Percentiles rank a stretch among this genome's conserved stretches.
Evolutionary conservation across 352 stramenopile genomes (phyloP).

Genomic region (Hyaloperonospora arabidopsidis): DNA sequence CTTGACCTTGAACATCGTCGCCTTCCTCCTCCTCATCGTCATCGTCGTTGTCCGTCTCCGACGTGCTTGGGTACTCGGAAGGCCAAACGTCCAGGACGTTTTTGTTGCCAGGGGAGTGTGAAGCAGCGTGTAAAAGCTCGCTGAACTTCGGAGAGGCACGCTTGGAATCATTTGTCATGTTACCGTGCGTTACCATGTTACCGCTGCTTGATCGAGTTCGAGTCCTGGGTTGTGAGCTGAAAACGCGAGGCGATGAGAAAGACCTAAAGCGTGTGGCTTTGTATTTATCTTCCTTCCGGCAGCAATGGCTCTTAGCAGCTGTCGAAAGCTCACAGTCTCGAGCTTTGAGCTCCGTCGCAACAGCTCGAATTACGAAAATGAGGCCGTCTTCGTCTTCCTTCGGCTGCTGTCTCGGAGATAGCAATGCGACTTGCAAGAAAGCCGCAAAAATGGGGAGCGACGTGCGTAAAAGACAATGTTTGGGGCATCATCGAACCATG

Average conservation of each 20-base stretch:
- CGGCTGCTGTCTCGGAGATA: background rate
- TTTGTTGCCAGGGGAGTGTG: constrained; percentile 10
- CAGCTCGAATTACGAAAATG: constrained; percentile 16
- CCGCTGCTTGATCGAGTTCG: constrained; percentile 1
- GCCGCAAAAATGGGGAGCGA: constrained; percentile 26
- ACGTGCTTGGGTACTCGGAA: constrained; percentile 13
- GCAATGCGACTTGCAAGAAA: constrained; percentile 30
- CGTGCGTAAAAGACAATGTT: constrained; percentile 27
- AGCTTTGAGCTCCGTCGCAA: constrained; percentile 9
- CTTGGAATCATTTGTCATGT: constrained; percentile 5
- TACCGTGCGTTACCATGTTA: background rate
- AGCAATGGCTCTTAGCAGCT: background rate
- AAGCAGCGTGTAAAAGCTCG: constrained; percentile 21
- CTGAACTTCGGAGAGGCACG: constrained; percentile 17
- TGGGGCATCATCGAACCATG: constrained; percentile 9
- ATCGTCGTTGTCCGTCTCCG: constrained; percentile 25
- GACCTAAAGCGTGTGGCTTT: background rate
- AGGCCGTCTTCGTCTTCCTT: background rate
- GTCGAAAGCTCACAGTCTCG: constrained; percentile 3
- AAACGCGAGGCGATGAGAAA: background rate
- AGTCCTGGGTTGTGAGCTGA: background rate
- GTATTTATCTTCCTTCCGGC: constrained; percentile 11
- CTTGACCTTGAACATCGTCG: constrained; percentile 18
- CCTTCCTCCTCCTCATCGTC: constrained; percentile 10
- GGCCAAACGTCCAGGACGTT: constrained; percentile 8